Percentiles rank a stretch among this genome's conserved stretches.
Evolutionary conservation across 1,284 basidiomycete genomes (phyloP).

Genomic region (Puccinia novopanici): DNA sequence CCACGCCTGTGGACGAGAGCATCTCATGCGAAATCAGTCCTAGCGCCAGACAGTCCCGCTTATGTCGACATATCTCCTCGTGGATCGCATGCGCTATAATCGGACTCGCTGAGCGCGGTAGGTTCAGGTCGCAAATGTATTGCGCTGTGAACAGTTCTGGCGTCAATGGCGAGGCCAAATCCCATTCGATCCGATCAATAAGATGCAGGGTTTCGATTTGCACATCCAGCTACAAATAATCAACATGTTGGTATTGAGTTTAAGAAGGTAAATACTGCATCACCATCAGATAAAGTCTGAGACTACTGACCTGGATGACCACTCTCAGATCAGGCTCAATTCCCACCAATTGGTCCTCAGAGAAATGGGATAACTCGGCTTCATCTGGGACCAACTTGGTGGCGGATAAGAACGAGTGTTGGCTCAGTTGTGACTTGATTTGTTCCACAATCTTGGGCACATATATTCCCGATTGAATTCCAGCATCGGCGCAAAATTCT

Average conservation of each 20-base stretch:
- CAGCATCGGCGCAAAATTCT: constrained; percentile 83
- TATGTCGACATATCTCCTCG: constrained; percentile 91
- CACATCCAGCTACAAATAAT: constrained; percentile 79
- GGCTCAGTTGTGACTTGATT: constrained; percentile 86
- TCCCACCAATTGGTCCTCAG: constrained; percentile 54
- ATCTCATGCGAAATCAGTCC: constrained; percentile 67
- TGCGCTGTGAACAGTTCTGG: constrained; percentile 80
- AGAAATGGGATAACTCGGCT: constrained; percentile 52
- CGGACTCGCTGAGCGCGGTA: constrained; percentile 81
- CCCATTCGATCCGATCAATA: constrained; percentile 96
- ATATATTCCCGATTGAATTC: constrained; percentile 71
- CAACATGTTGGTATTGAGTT: constrained; percentile 5
- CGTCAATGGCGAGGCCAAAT: constrained; percentile 81
- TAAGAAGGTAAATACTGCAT: background rate
- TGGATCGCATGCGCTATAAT: constrained; percentile 89
- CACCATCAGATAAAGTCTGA: background rate
- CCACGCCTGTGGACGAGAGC: constrained; percentile 57
- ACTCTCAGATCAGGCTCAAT: constrained; percentile 70
- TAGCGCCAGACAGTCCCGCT: constrained; percentile 89
- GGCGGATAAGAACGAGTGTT: constrained; percentile 76
- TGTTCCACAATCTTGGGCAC: constrained; percentile 77
- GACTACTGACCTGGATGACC: constrained; percentile 74
- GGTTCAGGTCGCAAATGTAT: constrained; percentile 81
- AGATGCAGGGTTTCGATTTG: constrained; percentile 89
- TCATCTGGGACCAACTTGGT: constrained; percentile 62